phyloP scores from a whole-genome alignment of 352 stramenopile genomes.

The Globisporangium cylindrosporum region DNA sequence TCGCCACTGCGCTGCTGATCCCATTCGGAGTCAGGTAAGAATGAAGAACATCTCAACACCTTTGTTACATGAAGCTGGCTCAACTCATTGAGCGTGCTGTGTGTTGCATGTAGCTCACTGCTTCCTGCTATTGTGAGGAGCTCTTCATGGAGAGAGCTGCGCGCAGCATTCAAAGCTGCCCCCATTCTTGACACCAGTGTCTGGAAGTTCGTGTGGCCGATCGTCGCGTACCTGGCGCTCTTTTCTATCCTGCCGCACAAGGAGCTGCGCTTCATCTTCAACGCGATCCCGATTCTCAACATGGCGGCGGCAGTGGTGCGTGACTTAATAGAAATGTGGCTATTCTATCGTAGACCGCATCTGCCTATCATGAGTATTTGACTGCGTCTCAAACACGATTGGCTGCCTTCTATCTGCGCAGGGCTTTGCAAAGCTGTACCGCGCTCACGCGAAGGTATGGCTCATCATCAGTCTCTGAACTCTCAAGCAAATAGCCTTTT shows the following conservation, averaged over 20 bases:
- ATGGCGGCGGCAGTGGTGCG: slow-evolving; percentile 87
- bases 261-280: slow-evolving; percentile 98
- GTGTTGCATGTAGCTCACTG: slow-evolving; percentile 30
- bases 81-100: not conserved
- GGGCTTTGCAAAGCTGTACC: slow-evolving; percentile 72
- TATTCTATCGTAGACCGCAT: not conserved
- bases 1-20: slow-evolving; percentile 80
- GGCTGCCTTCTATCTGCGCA: slow-evolving; percentile 17
- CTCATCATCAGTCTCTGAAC: not conserved
- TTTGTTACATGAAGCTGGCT: not conserved
- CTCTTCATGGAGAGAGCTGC: slow-evolving; percentile 43
- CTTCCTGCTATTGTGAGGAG: slow-evolving; percentile 38
- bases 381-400: not conserved
- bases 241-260: slow-evolving; percentile 98
- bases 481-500: not conserved
- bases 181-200: slow-evolving; percentile 54
- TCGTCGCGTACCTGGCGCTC: slow-evolving; percentile 88
- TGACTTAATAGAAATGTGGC: not conserved
- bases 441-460: slow-evolving; percentile 50
- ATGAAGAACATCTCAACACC: not conserved
- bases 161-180: slow-evolving; percentile 29
- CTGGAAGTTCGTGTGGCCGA: slow-evolving; percentile 53
- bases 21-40: slow-evolving; percentile 74
- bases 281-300: slow-evolving; percentile 95
- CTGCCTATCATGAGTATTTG: no score